Percentiles rank a stretch among this genome's conserved stretches.
Evolutionary conservation across 139 green algal species (phyloP).

Genomic region (Coelastrella sp.): DNA sequence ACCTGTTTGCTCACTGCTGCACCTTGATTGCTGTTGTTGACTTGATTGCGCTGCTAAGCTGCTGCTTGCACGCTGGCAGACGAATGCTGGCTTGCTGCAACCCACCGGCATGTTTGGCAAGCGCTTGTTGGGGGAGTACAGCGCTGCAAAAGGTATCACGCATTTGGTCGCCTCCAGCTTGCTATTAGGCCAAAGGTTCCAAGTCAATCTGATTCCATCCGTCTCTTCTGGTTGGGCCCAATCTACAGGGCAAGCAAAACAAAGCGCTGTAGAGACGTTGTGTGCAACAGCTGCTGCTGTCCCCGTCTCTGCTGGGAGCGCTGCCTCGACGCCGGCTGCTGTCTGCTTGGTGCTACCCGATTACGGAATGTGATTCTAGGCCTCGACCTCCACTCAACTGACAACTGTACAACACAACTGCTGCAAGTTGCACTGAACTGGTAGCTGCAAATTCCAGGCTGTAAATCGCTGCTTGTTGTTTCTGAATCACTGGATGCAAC

Average conservation of each 20-base stretch:
- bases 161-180: slow-evolving; percentile 97
- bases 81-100: slow-evolving; percentile 16
- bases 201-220: slow-evolving; percentile 46
- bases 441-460: too few relatives aligned
- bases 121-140: slow-evolving; percentile 93
- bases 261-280: neutral
- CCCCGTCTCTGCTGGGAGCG: too few relatives aligned
- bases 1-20: neutral
- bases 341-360: too few relatives aligned
- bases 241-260: neutral
- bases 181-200: slow-evolving; percentile 97
- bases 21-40: neutral
- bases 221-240: slow-evolving; percentile 42
- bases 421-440: too few relatives aligned
- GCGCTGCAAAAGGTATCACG: slow-evolving; percentile 93
- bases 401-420: too few relatives aligned
- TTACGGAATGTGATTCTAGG: too few relatives aligned
- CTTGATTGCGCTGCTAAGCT: neutral
- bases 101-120: slow-evolving; percentile 87
- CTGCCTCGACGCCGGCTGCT: too few relatives aligned
- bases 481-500: too few relatives aligned
- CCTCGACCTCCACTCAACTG: too few relatives aligned
- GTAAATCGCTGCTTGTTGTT: too few relatives aligned
- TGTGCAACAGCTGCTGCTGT: neutral
- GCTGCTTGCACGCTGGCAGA: neutral